Base-by-base conservation (phyloP, 176 grass and related monocot genomes). In the Oryza meridionalis region DNA sequence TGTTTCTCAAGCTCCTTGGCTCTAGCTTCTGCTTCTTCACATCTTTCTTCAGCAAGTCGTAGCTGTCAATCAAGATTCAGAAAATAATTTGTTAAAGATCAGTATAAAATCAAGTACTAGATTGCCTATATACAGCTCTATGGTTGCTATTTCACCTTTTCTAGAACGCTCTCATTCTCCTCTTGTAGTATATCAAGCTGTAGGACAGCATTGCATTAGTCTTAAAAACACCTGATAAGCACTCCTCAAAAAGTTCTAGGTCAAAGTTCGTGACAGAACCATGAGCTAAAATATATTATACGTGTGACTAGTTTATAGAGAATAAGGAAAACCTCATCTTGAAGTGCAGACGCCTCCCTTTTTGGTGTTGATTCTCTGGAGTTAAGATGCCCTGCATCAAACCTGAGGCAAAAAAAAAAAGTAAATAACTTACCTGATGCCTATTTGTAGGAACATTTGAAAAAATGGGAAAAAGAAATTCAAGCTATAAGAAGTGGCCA, bases 161-260 rank as follows among this genome's bases (percentile, higher is more conserved):
- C 93, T 80, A 96, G 87, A 84, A 96, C 91, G 12, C 84, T 88
- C 76, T 94, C 91, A 88, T 99, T 99, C 81, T 99, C 97, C 82
- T 99, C 97, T 92, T 99, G 97, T 73, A 99, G 88, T 91, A 99
- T 99, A 78, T 99, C 97, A 87, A 99, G 91, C 97, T 99, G 97
- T 86, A 88, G 50, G 70, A 77, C 17, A 84, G 47, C 78, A 75
- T 77, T 71, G 37, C 27, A 67, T 87, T 87, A 94, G 84, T 85
- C 17, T 81, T 69, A 47, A 3, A 79, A 73, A 89, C 26, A 85
- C 14, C 50, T 78, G 29, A 40, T 81, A 84, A 55, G 50, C 68
- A 40, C 21, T 85, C 69, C 58, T 74, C 75, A 88, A 58, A 81
- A 72, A 79, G 71, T 64, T 76, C 50, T 40, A 84, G 16, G 16